These are phyloP conservation scores for Trametes cinnabarina DNA, from an alignment of 768 basidiomycete species.

Conservation along the genomic window DNA sequence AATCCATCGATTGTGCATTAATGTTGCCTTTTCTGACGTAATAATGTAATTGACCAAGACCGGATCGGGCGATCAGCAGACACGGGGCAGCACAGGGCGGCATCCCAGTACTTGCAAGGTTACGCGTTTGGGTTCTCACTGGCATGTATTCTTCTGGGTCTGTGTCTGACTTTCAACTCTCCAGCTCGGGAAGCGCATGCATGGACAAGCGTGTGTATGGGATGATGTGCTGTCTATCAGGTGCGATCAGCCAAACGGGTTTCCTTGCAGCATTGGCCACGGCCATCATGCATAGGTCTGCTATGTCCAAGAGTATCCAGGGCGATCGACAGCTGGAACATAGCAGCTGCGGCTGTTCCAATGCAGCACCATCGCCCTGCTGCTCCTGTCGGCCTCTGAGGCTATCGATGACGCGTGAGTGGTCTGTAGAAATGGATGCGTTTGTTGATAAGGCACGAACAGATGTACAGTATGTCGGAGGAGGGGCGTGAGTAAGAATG, in stretches of 20 bases:
- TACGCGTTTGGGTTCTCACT: background rate
- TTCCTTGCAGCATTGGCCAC: background rate
- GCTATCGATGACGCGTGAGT: background rate
- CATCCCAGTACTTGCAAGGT: background rate
- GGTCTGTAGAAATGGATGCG: background rate
- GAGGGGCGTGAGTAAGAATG: background rate
- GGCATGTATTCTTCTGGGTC: slow-evolving; percentile 7
- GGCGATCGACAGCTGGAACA: slow-evolving; percentile 14
- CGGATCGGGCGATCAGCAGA: slow-evolving; percentile 13
- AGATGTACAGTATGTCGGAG: background rate
- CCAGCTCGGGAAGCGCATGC: slow-evolving; percentile 7
- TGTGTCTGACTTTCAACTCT: slow-evolving; percentile 15
- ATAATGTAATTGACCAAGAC: slow-evolving; percentile 3
- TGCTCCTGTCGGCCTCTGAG: background rate
- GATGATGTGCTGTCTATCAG: background rate
- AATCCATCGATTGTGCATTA: background rate
- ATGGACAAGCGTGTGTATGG: background rate
- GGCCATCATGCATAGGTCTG: slow-evolving; percentile 5
- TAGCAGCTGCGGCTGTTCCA: background rate
- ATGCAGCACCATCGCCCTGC: background rate
- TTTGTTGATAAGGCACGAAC: slow-evolving; percentile 7
- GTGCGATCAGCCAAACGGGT: background rate
- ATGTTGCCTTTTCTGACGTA: slow-evolving; percentile 17
- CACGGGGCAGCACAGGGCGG: background rate
- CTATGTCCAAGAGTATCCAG: slow-evolving; percentile 1